Evolutionary conservation across 1,284 basidiomycete species (phyloP).

Genomic region (Tilletia horrida): DNA sequence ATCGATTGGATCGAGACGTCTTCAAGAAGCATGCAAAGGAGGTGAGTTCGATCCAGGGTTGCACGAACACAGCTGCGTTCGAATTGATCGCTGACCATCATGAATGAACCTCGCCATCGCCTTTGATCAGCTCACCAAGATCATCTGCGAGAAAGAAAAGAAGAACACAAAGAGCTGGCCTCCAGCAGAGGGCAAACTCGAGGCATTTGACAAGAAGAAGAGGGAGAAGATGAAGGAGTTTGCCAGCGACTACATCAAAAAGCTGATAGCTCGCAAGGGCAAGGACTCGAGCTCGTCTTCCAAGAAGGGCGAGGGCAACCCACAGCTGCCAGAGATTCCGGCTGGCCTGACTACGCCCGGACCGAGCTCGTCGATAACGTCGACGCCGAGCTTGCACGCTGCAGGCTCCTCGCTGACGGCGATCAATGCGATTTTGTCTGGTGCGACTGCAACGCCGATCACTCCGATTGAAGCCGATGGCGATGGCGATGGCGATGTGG

Average conservation of each 20-base stretch:
- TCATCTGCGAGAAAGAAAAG: conserved; percentile 88
- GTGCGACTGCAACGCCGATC: conserved; percentile 7
- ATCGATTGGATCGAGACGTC: conserved; percentile 72
- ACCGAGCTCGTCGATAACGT: conserved; percentile 12
- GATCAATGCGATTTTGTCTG: conserved; percentile 11
- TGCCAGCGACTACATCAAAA: conserved; percentile 69
- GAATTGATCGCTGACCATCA: conserved; percentile 9
- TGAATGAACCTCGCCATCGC: not conserved
- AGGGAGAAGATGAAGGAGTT: conserved; percentile 85
- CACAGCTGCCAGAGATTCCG: conserved; percentile 5
- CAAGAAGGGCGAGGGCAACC: not conserved
- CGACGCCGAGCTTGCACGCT: not conserved
- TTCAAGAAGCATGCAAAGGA: conserved; percentile 97
- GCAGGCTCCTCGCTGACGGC: conserved; percentile 1
- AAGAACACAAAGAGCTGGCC: conserved; percentile 59
- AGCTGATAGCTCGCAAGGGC: conserved; percentile 36
- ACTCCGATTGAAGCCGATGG: conserved; percentile 12
- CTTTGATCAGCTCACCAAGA: conserved; percentile 73
- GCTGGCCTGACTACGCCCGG: conserved; percentile 1
- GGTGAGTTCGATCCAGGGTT: conserved; percentile 60
- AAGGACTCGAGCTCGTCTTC: not conserved
- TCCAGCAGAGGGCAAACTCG: conserved; percentile 22
- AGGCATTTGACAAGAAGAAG: conserved; percentile 75
- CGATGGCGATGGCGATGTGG: not conserved
- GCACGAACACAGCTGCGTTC: not conserved